Percentiles rank a stretch among this genome's conserved stretches.
phyloP scores from a whole-genome alignment of 176 grass and related monocot species.

The Triticum turgidum region DNA sequence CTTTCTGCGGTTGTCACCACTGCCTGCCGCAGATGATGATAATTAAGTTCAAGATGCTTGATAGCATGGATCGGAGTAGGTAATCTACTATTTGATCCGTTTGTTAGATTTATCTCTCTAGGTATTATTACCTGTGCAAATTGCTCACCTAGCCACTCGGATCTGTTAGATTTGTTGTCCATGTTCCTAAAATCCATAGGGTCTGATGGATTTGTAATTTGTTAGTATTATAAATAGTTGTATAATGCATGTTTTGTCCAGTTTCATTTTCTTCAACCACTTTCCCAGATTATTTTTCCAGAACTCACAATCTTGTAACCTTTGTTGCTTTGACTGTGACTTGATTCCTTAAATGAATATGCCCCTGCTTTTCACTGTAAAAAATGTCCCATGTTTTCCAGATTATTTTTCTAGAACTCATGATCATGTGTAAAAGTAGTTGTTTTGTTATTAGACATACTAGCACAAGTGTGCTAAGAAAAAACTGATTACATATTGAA shows the following conservation, averaged over 20 bases:
- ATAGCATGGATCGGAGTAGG: background rate
- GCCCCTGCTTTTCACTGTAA: too few relatives aligned
- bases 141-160: background rate
- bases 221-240: background rate
- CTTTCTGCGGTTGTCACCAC: background rate
- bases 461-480: background rate
- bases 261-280: too few relatives aligned
- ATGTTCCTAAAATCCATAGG: too few relatives aligned
- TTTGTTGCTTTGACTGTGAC: too few relatives aligned
- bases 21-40: background rate
- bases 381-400: too few relatives aligned
- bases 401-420: too few relatives aligned
- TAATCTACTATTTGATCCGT: background rate
- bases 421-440: too few relatives aligned
- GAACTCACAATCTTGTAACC: too few relatives aligned
- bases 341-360: too few relatives aligned
- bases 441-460: background rate
- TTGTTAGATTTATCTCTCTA: background rate
- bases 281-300: too few relatives aligned
- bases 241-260: background rate
- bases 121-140: background rate
- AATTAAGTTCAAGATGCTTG: background rate
- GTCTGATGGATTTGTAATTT: background rate
- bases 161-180: too few relatives aligned
- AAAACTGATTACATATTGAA: background rate